A percentile compares a stretch with the other conserved stretches of the same genome.
phyloP scores from a whole-genome alignment of 2,329 filamentous ascomycete genomes.

The Penicillium brasilianum region DNA sequence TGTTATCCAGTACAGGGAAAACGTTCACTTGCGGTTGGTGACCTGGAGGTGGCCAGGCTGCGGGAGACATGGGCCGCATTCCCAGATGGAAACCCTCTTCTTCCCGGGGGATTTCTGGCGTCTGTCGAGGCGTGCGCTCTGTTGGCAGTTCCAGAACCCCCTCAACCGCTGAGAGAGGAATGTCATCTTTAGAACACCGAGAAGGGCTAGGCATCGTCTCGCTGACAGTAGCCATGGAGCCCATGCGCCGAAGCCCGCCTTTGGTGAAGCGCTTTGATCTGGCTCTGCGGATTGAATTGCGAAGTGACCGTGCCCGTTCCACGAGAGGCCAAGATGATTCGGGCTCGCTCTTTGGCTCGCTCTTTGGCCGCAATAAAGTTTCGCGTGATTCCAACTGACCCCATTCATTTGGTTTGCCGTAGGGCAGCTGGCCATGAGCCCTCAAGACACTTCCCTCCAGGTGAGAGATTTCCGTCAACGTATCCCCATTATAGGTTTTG shows the following conservation, averaged over 20 bases:
- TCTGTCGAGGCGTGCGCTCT: slow-evolving; percentile 45
- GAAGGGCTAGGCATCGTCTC: slow-evolving; percentile 33
- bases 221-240: slow-evolving; percentile 40
- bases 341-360: slow-evolving; percentile 20
- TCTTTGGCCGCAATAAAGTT: slow-evolving; percentile 28
- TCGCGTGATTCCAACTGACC: slow-evolving; percentile 41
- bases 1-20: slow-evolving; percentile 34
- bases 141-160: slow-evolving; percentile 41
- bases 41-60: slow-evolving; percentile 37
- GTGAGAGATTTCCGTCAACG: slow-evolving; percentile 39
- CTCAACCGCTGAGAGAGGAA: slow-evolving; percentile 42
- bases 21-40: slow-evolving; percentile 30
- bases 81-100: slow-evolving; percentile 28
- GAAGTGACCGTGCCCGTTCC: slow-evolving; percentile 39
- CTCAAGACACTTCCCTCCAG: slow-evolving; percentile 39
- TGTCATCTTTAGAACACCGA: slow-evolving; percentile 35
- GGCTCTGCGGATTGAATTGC: slow-evolving; percentile 42
- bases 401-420: slow-evolving; percentile 44
- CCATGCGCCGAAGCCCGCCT: slow-evolving; percentile 35
- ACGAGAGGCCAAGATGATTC: slow-evolving; percentile 30
- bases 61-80: slow-evolving; percentile 36
- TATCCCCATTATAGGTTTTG: slow-evolving; percentile 34
- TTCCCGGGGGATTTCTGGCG: slow-evolving; percentile 40
- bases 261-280: slow-evolving; percentile 40
- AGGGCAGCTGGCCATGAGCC: slow-evolving; percentile 42